Conservation (phyloP, 164 flowering plant species). For the grape (Vitis vinifera) region DNA sequence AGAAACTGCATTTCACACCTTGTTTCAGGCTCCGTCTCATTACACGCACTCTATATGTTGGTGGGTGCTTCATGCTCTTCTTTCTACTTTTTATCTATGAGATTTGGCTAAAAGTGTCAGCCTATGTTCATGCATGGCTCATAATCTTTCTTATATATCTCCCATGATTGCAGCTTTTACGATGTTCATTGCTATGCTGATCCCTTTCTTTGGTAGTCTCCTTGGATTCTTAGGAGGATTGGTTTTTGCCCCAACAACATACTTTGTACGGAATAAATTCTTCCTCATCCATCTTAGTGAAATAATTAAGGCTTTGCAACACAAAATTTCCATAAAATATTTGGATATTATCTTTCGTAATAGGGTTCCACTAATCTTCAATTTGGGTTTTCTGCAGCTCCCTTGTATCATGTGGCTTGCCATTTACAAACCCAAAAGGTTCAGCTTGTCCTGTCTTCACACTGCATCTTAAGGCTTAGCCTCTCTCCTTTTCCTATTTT, state of each 20-base stretch:
- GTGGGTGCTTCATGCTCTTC: slow-evolving; percentile 25
- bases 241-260: slow-evolving; percentile 64
- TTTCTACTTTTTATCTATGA: too few species aligned
- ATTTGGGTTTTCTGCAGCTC: slow-evolving; percentile 50
- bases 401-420: slow-evolving; percentile 50
- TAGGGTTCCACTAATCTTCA: slow-evolving; percentile 61
- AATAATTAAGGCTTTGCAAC: too few species aligned
- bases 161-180: slow-evolving; percentile 34
- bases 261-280: slow-evolving; percentile 35
- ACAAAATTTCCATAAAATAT: neutral
- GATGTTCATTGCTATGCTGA: slow-evolving; percentile 39
- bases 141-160: too few species aligned
- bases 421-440: slow-evolving; percentile 31
- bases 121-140: too few species aligned
- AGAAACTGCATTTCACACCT: slow-evolving; percentile 39
- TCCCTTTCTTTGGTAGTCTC: slow-evolving; percentile 61
- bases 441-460: slow-evolving; percentile 29
- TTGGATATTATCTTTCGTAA: neutral
- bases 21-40: slow-evolving; percentile 36
- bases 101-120: too few species aligned
- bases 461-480: neutral
- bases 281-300: neutral
- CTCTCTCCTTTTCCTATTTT: neutral
- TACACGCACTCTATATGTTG: slow-evolving; percentile 41
- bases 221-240: slow-evolving; percentile 66